Conservation (phyloP, 257 asterid species). For the Mentha longifolia region DNA sequence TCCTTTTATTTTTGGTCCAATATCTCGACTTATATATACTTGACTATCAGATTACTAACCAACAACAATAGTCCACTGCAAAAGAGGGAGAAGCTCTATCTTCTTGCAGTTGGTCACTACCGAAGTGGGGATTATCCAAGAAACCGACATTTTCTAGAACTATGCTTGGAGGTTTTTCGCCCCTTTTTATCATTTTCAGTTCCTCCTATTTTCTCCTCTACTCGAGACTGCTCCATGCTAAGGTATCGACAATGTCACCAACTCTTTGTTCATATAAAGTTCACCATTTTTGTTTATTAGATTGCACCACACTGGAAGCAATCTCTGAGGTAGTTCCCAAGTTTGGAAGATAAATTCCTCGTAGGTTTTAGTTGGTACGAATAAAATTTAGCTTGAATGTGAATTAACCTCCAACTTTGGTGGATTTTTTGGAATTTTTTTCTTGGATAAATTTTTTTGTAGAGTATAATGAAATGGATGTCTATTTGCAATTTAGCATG, state of each 20-base stretch:
- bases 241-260: background rate
- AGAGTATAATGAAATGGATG: conserved; percentile 7
- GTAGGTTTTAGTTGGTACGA: background rate
- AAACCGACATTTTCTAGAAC: conserved; percentile 59
- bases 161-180: conserved; percentile 64
- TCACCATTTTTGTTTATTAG: conserved; percentile 30
- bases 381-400: conserved; percentile 13
- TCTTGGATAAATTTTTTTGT: background rate
- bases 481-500: conserved; percentile 1
- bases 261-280: background rate
- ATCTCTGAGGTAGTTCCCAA: conserved; percentile 56
- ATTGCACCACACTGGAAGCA: conserved; percentile 85
- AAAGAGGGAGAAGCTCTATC: conserved; percentile 69
- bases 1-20: background rate
- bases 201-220: background rate
- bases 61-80: too few relatives aligned
- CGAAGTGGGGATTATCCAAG: conserved; percentile 67
- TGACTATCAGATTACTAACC: conserved; percentile 48
- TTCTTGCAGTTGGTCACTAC: conserved; percentile 68
- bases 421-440: conserved; percentile 15
- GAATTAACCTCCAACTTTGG: conserved; percentile 5
- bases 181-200: background rate
- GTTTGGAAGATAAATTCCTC: background rate
- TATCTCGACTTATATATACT: conserved; percentile 5
- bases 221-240: background rate